Percentiles rank a stretch among this genome's conserved stretches.
phyloP scores from a whole-genome alignment of 2,329 filamentous ascomycete genomes.

The Camillea tinctor region DNA sequence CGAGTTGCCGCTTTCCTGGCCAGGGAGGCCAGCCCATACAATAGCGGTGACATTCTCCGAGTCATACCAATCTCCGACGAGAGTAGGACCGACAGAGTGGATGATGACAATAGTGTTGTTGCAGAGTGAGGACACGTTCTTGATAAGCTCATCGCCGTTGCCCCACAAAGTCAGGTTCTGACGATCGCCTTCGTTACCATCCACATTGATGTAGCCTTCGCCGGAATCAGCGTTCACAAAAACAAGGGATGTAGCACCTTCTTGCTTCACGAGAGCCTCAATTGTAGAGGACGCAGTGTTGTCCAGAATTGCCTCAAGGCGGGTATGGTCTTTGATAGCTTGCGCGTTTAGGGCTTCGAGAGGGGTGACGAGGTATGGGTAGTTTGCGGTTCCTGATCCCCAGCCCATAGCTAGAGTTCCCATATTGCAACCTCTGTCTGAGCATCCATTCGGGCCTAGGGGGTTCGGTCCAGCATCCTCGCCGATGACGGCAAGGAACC shows the following conservation, averaged over 20 bases:
- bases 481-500: conserved; percentile 74
- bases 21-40: conserved; percentile 77
- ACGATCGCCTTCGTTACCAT: conserved; percentile 82
- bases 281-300: conserved; percentile 64
- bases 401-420: conserved; percentile 73
- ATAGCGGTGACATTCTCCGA: conserved; percentile 81
- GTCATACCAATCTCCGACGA: conserved; percentile 72
- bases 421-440: conserved; percentile 60
- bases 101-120: conserved; percentile 92
- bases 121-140: conserved; percentile 73
- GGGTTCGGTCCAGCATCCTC: conserved; percentile 77
- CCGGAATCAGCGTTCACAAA: conserved; percentile 88
- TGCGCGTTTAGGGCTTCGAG: conserved; percentile 66
- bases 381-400: conserved; percentile 73
- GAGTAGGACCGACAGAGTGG: conserved; percentile 78
- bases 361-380: conserved; percentile 75
- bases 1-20: conserved; percentile 79
- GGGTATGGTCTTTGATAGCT: conserved; percentile 57
- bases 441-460: conserved; percentile 75
- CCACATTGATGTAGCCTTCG: conserved; percentile 82
- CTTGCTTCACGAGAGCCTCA: conserved; percentile 57
- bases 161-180: conserved; percentile 92
- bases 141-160: conserved; percentile 75
- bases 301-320: conserved; percentile 65
- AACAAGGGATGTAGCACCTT: conserved; percentile 72